These are phyloP conservation scores for Dioscorea cayenensis DNA, from an alignment of 116 monocot species.

Conservation along the genomic window DNA sequence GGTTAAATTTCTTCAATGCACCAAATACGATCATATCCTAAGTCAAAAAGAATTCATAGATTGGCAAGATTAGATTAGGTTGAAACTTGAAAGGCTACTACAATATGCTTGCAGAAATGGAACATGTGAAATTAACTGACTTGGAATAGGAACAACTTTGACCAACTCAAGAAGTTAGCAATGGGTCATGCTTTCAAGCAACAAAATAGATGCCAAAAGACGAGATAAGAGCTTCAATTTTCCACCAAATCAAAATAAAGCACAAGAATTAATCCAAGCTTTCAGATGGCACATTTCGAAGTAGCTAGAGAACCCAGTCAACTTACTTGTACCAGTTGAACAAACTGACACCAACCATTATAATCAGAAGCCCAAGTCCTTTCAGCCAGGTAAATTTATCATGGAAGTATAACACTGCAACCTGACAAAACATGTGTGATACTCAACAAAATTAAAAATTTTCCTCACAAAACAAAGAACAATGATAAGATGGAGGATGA, in stretches of 20 bases:
- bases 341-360: slow-evolving; percentile 85
- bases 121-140: too few species aligned
- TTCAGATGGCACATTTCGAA: neutral
- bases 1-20: too few species aligned
- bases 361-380: slow-evolving; percentile 71
- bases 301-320: neutral
- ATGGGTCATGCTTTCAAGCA: neutral
- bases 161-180: neutral
- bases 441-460: neutral
- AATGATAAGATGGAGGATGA: neutral
- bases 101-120: too few species aligned
- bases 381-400: slow-evolving; percentile 78
- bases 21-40: too few species aligned
- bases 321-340: slow-evolving; percentile 99
- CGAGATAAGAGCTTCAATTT: neutral
- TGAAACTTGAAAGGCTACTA: too few species aligned
- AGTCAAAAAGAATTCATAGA: too few species aligned
- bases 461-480: neutral
- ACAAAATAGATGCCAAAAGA: neutral
- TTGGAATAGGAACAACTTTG: too few species aligned
- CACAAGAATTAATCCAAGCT: neutral
- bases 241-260: neutral
- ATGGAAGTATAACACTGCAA: slow-evolving; percentile 92
- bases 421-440: slow-evolving; percentile 29
- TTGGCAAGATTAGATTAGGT: too few species aligned